Conservation (phyloP, 371 early-diverging fungal species). For the Mortierella polycephala region DNA sequence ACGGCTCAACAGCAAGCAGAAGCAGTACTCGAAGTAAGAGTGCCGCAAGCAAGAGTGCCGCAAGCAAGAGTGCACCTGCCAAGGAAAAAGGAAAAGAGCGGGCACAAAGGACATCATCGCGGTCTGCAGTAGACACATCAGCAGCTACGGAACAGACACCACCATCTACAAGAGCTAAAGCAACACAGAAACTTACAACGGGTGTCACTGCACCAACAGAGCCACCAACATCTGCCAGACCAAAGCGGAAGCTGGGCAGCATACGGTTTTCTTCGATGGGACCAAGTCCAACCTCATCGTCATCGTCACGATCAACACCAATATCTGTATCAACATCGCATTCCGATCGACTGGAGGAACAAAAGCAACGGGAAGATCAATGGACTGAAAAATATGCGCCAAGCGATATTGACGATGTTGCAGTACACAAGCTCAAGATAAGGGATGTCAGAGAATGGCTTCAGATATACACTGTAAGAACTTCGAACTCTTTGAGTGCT, state of each 20-base stretch:
- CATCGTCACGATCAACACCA: constrained; percentile 1
- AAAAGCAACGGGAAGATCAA: constrained; percentile 16
- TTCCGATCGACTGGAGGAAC: neutral
- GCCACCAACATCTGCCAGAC: neutral
- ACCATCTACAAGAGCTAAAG: neutral
- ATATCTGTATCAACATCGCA: neutral
- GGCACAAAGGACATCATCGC: neutral
- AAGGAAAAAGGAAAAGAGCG: constrained; percentile 16
- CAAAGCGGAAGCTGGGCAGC: constrained; percentile 23
- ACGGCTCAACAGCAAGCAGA: neutral
- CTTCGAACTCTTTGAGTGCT: neutral
- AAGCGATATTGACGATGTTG: constrained; percentile 57
- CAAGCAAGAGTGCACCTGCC: neutral
- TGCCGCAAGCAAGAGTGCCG: neutral
- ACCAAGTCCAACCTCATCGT: constrained; percentile 9
- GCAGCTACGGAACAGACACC: neutral
- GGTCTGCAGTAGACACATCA: no score
- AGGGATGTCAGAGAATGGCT: constrained; percentile 70
- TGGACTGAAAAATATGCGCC: constrained; percentile 50
- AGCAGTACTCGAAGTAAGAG: neutral
- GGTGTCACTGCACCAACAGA: neutral
- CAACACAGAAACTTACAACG: no score
- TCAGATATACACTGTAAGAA: constrained; percentile 43
- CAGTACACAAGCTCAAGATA: constrained; percentile 65
- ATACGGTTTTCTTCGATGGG: constrained; percentile 12